Evolutionary conservation across 2,329 filamentous ascomycete species (phyloP).

Genomic region (Aureobasidium sp.): DNA sequence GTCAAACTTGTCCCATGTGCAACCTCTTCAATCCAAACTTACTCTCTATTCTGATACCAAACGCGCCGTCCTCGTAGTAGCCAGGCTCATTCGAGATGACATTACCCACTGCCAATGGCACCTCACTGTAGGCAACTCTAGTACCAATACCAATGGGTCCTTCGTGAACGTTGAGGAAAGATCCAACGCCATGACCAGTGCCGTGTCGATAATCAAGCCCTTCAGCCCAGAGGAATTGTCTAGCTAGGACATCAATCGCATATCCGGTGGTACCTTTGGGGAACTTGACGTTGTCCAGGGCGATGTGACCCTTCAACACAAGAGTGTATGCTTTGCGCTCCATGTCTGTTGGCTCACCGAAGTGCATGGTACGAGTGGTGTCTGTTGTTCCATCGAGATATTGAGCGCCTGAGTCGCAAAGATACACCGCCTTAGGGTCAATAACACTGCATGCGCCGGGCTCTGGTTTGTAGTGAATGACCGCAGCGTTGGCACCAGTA

Average conservation of each 20-base stretch:
- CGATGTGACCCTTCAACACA: slow-evolving; percentile 90
- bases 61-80: slow-evolving; percentile 92
- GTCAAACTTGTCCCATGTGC: neutral
- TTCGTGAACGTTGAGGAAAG: slow-evolving; percentile 94
- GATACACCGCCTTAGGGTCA: slow-evolving; percentile 78
- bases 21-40: slow-evolving; percentile 20
- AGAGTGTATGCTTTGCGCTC: slow-evolving; percentile 89
- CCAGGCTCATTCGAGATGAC: slow-evolving; percentile 93
- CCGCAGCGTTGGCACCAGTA: slow-evolving; percentile 82
- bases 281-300: slow-evolving; percentile 77
- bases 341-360: slow-evolving; percentile 72
- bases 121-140: slow-evolving; percentile 82
- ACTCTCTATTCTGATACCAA: slow-evolving; percentile 92
- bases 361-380: slow-evolving; percentile 88
- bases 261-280: slow-evolving; percentile 94
- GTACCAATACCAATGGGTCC: slow-evolving; percentile 95
- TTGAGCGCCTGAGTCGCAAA: slow-evolving; percentile 97
- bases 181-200: slow-evolving; percentile 92
- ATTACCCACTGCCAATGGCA: slow-evolving; percentile 82
- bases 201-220: slow-evolving; percentile 94
- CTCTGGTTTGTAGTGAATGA: slow-evolving; percentile 94
- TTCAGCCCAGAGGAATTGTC: slow-evolving; percentile 87
- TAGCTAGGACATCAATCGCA: slow-evolving; percentile 78
- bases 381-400: slow-evolving; percentile 94
- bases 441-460: slow-evolving; percentile 73